Evolutionary conservation across 148 eudicot genomes (phyloP).

Genomic region (Euryodendron excelsum): DNA sequence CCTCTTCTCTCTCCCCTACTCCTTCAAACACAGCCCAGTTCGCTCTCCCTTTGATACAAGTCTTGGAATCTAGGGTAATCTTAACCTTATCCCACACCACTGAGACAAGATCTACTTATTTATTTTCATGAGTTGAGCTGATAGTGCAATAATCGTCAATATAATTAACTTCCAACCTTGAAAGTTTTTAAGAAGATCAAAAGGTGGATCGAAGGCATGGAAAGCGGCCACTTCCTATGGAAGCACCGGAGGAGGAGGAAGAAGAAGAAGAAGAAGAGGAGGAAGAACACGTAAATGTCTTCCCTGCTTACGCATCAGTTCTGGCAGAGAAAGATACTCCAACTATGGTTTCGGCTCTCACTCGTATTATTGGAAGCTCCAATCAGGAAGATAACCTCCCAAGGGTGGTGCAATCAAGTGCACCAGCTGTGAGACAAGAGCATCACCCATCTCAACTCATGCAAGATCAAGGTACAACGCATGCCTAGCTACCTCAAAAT

Average conservation of each 20-base stretch:
- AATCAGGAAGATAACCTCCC: neutral
- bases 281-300: too few species aligned
- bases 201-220: slow-evolving; percentile 42
- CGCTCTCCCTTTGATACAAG: neutral
- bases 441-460: neutral
- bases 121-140: neutral
- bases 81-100: neutral
- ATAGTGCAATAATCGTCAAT: neutral
- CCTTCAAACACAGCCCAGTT: neutral
- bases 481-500: too few species aligned
- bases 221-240: slow-evolving; percentile 43
- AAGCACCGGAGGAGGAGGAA: slow-evolving; percentile 1
- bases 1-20: neutral
- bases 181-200: neutral
- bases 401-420: neutral
- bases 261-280: slow-evolving; percentile 17
- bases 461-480: slow-evolving; percentile 24
- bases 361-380: slow-evolving; percentile 43
- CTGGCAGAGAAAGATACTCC: slow-evolving; percentile 44
- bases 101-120: neutral
- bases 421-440: neutral
- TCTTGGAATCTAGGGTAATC: neutral
- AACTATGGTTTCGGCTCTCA: slow-evolving; percentile 50
- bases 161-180: too few species aligned
- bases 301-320: slow-evolving; percentile 23